Conservation (phyloP, 768 basidiomycete species). For the Multifurca ochricompacta region DNA sequence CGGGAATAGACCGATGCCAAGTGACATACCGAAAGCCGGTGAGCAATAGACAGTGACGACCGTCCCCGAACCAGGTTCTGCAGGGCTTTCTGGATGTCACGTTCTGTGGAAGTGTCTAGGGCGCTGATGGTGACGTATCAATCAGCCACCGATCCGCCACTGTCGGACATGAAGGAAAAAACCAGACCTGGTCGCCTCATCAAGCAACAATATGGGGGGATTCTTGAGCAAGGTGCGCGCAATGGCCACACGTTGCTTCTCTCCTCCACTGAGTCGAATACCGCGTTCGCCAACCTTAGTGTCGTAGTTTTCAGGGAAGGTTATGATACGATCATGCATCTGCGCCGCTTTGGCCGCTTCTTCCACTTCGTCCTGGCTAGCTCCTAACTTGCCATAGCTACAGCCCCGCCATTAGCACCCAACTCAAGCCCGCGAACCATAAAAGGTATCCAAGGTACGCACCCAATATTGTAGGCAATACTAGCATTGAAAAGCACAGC, state of each 20-base stretch:
- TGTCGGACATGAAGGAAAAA: neutral
- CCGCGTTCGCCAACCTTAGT: conserved; percentile 90
- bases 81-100: conserved; percentile 84
- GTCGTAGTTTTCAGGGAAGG: conserved; percentile 80
- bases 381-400: conserved; percentile 72
- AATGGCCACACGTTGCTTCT: conserved; percentile 86
- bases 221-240: conserved; percentile 83
- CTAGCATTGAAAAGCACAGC: conserved; percentile 64
- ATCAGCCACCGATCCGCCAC: neutral
- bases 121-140: conserved; percentile 39
- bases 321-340: conserved; percentile 79
- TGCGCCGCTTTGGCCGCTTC: conserved; percentile 74
- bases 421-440: neutral
- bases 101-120: conserved; percentile 84
- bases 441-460: conserved; percentile 19
- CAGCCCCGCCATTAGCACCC: neutral
- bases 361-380: conserved; percentile 67
- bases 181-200: conserved; percentile 62
- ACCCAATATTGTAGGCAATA: conserved; percentile 70
- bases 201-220: conserved; percentile 71
- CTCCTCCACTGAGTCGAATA: conserved; percentile 76
- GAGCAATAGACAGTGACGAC: conserved; percentile 72
- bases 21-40: conserved; percentile 65
- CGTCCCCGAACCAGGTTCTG: conserved; percentile 68
- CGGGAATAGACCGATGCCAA: neutral